Evolutionary conservation across 305 asterid species (phyloP).

Genomic region (Plantago coronopus): DNA sequence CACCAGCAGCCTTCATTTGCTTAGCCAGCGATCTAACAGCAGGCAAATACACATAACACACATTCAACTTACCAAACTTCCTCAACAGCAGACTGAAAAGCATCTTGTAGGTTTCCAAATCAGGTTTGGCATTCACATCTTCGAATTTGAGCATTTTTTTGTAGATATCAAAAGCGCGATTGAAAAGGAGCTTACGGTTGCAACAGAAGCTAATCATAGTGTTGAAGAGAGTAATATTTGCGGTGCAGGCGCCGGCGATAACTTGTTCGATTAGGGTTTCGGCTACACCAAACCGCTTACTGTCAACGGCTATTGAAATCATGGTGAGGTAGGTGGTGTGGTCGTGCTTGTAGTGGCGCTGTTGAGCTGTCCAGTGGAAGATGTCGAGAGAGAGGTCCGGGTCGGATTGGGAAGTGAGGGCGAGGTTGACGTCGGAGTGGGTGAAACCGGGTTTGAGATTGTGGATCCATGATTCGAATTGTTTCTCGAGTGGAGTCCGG

Average conservation of each 20-base stretch:
- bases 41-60: conserved; percentile 71
- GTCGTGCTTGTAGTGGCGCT: conserved; percentile 74
- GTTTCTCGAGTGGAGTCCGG: conserved; percentile 63
- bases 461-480: conserved; percentile 74
- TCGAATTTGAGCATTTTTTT: conserved; percentile 71
- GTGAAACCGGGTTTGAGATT: conserved; percentile 79
- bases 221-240: conserved; percentile 55
- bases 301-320: conserved; percentile 49
- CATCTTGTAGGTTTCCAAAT: conserved; percentile 68
- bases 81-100: conserved; percentile 58
- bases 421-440: conserved; percentile 59
- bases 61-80: conserved; percentile 58
- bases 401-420: conserved; percentile 67
- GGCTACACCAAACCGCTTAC: conserved; percentile 60
- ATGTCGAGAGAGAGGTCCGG: conserved; percentile 90
- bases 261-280: conserved; percentile 80
- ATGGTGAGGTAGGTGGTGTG: conserved; percentile 64
- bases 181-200: conserved; percentile 59
- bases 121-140: conserved; percentile 61
- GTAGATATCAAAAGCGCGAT: conserved; percentile 85
- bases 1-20: conserved; percentile 87
- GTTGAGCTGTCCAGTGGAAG: conserved; percentile 94
- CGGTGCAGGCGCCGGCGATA: conserved; percentile 73
- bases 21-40: conserved; percentile 64
- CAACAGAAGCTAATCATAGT: conserved; percentile 84